Base-by-base conservation (phyloP, 2,329 filamentous ascomycete species). In the Alternaria sp. region DNA sequence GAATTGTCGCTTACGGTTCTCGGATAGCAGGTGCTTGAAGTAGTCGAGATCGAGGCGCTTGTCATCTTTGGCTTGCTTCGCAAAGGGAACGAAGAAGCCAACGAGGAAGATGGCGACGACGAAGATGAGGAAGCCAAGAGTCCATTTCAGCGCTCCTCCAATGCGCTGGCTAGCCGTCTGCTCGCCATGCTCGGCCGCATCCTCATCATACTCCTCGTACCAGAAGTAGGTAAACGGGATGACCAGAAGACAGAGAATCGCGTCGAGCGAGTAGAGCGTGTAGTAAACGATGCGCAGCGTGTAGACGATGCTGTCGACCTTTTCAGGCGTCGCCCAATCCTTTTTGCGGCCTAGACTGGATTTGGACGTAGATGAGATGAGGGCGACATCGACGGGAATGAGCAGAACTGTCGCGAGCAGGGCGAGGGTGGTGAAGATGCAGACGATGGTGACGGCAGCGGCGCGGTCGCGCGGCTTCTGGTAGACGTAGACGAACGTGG, bases 161-260 rank as follows among this genome's bases (percentile, higher is more conserved):
- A 98, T 85, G 56, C 93, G 87, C 73, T 88, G 86, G 7, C 84
- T 85, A 60, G 90, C 79, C 2, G 91, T 90, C 76, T 94, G 90
- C 30, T 87, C 88, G 32, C 92, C 92, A 62, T 92, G 87, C 71
- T 97, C 92, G 34, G 90, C 86, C 63, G 93, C 93, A 20, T 94
- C 90, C 80, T 97, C 93, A 73, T 97, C 94, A 68, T 97, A 97
- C 79, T 98, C 95, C 78, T 99, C 95, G 74, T 97, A 95, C 89
- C 91, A 97, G 78, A 99, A 99, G 82, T 99, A 99, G 49, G 94
- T 91, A 76, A 99, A 99, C 0, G 95, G 95, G 20, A 98, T 91
- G 45, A 97, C 87, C 18, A 98, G 78, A 46, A 99, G 84, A 74
- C 95, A 99, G 11, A 99, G 87, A 6, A 97, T 78, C 1, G 93